Conservation (phyloP, 495 filamentous ascomycete species). For the Opeltia flavorubescens region DNA sequence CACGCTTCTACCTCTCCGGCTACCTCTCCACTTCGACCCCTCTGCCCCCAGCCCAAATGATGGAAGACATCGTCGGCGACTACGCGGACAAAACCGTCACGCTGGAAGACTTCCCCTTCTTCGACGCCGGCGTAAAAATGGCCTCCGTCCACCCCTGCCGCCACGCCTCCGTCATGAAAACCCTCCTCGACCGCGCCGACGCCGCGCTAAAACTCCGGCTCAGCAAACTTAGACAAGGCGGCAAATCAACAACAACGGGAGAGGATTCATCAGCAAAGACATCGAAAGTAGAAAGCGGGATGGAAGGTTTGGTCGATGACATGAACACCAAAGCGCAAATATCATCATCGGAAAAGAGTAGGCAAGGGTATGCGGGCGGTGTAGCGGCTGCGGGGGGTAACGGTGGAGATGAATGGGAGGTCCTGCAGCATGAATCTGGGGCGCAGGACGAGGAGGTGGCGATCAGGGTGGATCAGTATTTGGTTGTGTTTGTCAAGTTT, state of each 20-base stretch:
- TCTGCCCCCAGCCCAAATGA: constrained; percentile 80
- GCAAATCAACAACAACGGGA: constrained; percentile 28
- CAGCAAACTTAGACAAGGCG: constrained; percentile 53
- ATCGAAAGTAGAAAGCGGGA: constrained; percentile 40
- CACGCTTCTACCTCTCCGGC: constrained; percentile 87
- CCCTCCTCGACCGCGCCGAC: constrained; percentile 85
- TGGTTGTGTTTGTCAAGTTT: constrained; percentile 97
- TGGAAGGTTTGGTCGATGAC: constrained; percentile 52
- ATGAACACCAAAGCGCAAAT: constrained; percentile 30
- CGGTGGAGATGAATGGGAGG: constrained; percentile 75
- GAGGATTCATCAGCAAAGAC: constrained; percentile 43
- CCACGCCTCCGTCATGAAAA: constrained; percentile 96
- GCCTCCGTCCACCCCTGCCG: constrained; percentile 88
- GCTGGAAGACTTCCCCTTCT: constrained; percentile 92
- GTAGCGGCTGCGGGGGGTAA: constrained; percentile 32
- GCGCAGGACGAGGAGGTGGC: constrained; percentile 66
- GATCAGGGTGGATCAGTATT: constrained; percentile 91
- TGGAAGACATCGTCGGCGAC: constrained; percentile 98
- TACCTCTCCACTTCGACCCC: constrained; percentile 72
- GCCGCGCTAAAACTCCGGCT: constrained; percentile 79
- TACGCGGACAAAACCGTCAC: constrained; percentile 99
- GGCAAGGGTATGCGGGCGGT: constrained; percentile 37
- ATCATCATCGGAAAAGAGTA: constrained; percentile 23
- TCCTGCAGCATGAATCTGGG: constrained; percentile 44
- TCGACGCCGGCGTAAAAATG: constrained; percentile 73